Base-by-base conservation (phyloP, 768 basidiomycete genomes). In the Inosperma sp. region DNA sequence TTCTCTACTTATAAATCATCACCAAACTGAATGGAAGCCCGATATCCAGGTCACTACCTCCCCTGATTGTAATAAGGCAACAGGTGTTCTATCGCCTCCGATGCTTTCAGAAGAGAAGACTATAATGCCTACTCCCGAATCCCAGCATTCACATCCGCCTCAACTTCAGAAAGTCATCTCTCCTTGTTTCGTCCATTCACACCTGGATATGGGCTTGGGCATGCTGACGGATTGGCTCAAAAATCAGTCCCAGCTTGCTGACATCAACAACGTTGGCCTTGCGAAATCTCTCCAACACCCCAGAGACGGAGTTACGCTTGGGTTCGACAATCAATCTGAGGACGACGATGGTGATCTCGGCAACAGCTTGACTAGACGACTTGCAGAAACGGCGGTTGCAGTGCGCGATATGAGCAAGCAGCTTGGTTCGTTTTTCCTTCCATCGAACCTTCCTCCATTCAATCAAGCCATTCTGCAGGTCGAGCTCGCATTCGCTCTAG, bases 331-430 rank as follows among this genome's bases (percentile, higher is more conserved):
- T 49, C 65, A 66, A 49, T 64, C 63, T 54, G 68, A 73, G 57
- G 79, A 77, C 40, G 84, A 82, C 25, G 83, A 86, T 23, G 84
- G 88, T 19, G 84, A 83, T 37, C 82, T 81, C 54, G 80, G 78
- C 1, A 79, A 80, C 35, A 94, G 85, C 64, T 68, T 98, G 60
- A 98, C 96, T 5, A 86, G 81, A 63, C 91, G 93, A 59, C 77
- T 99, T 12, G 96, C 95, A 7, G 95, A 95, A 72, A 99, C 96
- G 16, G 96, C 96, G 14, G 90, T 93, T 10, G 88, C 93, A 31
- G 96, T 99, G 9, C 80, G 96, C 41, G 96, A 99, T 70, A 94
- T 97, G 93, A 95, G 93, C 81, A 95, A 95, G 68, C 91, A 95
- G 67, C 84, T 99, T 14, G 96, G 95, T 92, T 59, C 62, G 78